Evolutionary conservation across 2,329 filamentous ascomycete genomes (phyloP).

Genomic region (Ophiosphaerella narmari): DNA sequence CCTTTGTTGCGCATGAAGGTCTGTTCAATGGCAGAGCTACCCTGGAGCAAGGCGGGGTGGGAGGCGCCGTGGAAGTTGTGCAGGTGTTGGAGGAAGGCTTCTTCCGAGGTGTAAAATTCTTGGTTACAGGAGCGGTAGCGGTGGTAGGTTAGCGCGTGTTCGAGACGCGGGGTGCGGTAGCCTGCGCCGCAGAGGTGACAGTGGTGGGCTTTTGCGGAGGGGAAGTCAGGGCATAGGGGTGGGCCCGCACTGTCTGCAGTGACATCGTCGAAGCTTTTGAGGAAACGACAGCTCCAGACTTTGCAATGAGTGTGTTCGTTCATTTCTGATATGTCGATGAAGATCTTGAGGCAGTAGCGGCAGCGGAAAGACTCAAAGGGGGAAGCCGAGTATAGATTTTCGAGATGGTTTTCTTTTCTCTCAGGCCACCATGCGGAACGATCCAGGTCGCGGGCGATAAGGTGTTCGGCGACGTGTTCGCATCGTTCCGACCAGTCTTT

Average conservation of each 20-base stretch:
- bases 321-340: slow-evolving; percentile 35
- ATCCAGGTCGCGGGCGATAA: slow-evolving; percentile 33
- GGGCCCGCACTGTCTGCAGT: slow-evolving; percentile 39
- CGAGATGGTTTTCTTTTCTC: slow-evolving; percentile 37
- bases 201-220: slow-evolving; percentile 41
- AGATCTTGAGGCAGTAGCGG: slow-evolving; percentile 41
- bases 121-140: slow-evolving; percentile 41
- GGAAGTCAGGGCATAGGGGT: slow-evolving; percentile 38
- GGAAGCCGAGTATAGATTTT: slow-evolving; percentile 35
- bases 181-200: slow-evolving; percentile 43
- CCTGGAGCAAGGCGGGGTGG: slow-evolving; percentile 29
- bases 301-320: slow-evolving; percentile 41
- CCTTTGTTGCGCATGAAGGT: slow-evolving; percentile 43
- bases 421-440: slow-evolving; percentile 41
- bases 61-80: slow-evolving; percentile 40
- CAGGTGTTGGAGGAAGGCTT: slow-evolving; percentile 41
- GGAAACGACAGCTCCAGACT: slow-evolving; percentile 43
- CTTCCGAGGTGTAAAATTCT: slow-evolving; percentile 39
- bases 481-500: slow-evolving; percentile 39
- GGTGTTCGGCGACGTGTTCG: slow-evolving; percentile 40
- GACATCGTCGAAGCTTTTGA: slow-evolving; percentile 40
- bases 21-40: slow-evolving; percentile 37
- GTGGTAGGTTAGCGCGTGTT: slow-evolving; percentile 42
- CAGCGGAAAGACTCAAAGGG: slow-evolving; percentile 40
- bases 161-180: slow-evolving; percentile 37